These are phyloP conservation scores for Gossypium turneri DNA, from an alignment of 345 rosid species.

Conservation along the genomic window DNA sequence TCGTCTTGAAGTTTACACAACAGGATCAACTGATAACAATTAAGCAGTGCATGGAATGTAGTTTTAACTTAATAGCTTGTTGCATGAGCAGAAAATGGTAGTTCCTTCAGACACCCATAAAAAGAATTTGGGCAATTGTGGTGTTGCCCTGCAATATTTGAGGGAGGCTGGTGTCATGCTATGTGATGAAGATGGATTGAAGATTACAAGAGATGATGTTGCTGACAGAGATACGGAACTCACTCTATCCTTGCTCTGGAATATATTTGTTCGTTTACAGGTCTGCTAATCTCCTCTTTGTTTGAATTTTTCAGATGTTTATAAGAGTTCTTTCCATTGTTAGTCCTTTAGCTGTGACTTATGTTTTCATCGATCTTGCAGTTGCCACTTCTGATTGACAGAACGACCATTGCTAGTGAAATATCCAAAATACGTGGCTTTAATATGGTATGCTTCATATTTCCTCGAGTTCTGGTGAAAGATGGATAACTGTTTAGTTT, in stretches of 20 bases:
- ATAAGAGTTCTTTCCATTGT: not conserved
- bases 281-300: conserved; percentile 28
- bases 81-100: conserved; percentile 55
- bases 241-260: conserved; percentile 79
- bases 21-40: not conserved
- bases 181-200: conserved; percentile 68
- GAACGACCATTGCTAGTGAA: conserved; percentile 49
- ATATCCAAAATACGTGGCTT: conserved; percentile 43
- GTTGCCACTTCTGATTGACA: conserved; percentile 75
- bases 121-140: conserved; percentile 66
- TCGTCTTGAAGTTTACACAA: not conserved
- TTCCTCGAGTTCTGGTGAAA: not conserved
- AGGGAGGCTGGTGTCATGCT: conserved; percentile 54
- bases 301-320: not conserved
- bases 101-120: conserved; percentile 70
- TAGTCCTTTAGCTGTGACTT: not conserved
- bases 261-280: conserved; percentile 81
- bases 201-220: conserved; percentile 61
- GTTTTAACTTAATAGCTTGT: conserved; percentile 12
- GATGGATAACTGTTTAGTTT: not conserved
- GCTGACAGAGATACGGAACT: conserved; percentile 79
- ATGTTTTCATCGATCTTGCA: conserved; percentile 31
- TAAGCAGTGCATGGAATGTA: conserved; percentile 11
- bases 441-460: conserved; percentile 44
- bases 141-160: conserved; percentile 60